phyloP scores from a whole-genome alignment of 2,329 filamentous ascomycete species.

The Calonectria leucothoes region DNA sequence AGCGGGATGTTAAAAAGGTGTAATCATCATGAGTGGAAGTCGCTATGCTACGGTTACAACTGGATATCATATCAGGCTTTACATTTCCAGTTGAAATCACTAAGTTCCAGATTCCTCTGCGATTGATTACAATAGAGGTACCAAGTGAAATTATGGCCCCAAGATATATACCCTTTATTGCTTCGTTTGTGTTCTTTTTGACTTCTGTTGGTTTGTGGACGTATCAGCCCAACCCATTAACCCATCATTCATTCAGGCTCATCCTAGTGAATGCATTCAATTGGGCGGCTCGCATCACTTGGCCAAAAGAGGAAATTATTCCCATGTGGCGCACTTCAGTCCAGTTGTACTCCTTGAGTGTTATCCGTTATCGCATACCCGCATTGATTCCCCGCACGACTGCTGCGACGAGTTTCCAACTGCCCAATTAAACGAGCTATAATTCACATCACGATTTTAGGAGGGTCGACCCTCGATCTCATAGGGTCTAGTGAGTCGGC shows the following conservation, averaged over 20 bases:
- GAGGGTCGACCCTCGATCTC: not conserved
- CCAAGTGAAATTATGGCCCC: too few species aligned
- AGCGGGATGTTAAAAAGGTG: not conserved
- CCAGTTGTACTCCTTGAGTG: not conserved
- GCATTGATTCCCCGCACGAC: not conserved
- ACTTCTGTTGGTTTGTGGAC: too few species aligned
- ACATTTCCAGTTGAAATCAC: too few species aligned
- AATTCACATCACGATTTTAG: not conserved
- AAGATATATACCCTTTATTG: too few species aligned
- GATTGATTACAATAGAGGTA: too few species aligned
- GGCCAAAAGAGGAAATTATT: slow-evolving; percentile 5
- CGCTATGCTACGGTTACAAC: not conserved
- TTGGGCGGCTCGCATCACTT: not conserved
- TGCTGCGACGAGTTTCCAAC: not conserved
- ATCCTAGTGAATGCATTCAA: not conserved
- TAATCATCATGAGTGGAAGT: not conserved
- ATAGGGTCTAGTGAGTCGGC: not conserved
- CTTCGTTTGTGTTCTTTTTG: too few species aligned
- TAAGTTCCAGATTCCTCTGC: too few species aligned
- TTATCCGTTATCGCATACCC: slow-evolving; percentile 8
- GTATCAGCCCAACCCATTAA: too few species aligned
- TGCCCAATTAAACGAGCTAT: not conserved
- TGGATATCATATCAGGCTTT: not conserved
- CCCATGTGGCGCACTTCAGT: slow-evolving; percentile 4
- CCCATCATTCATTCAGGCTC: not conserved